Evolutionary conservation across 805 yeast species (phyloP).

Genomic region (Saccharomycopsis sp.): DNA sequence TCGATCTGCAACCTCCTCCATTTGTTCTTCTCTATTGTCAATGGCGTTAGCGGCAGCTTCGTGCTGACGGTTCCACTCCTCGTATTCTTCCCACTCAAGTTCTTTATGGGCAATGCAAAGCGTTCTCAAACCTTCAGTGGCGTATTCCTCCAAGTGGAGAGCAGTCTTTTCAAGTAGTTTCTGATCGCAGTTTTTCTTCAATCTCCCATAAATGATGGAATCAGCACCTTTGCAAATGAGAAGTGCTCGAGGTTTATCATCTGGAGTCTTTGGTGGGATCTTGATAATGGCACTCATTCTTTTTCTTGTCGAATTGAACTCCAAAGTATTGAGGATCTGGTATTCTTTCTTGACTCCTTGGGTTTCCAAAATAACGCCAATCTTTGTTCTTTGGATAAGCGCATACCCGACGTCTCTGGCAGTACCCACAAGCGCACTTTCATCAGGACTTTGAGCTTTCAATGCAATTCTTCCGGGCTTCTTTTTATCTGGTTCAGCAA

Average conservation of each 20-base stretch:
- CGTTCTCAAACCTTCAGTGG: constrained; percentile 78
- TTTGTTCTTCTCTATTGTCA: constrained; percentile 55
- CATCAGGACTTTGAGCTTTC: constrained; percentile 82
- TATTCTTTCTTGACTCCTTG: constrained; percentile 66
- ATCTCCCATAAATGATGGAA: constrained; percentile 63
- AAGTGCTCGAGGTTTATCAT: constrained; percentile 48
- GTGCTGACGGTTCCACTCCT: constrained; percentile 54
- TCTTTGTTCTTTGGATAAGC: constrained; percentile 56
- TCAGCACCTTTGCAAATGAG: constrained; percentile 82
- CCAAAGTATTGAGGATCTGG: constrained; percentile 61
- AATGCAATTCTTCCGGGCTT: constrained; percentile 47
- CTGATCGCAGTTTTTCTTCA: constrained; percentile 39
- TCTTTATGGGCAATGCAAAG: constrained; percentile 70
- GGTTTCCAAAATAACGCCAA: constrained; percentile 55
- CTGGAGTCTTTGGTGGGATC: constrained; percentile 41
- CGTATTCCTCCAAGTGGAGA: constrained; percentile 64
- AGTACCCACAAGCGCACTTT: constrained; percentile 75
- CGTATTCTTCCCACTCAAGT: constrained; percentile 51
- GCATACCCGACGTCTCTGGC: constrained; percentile 72
- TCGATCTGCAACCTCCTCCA: constrained; percentile 68
- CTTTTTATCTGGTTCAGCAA: constrained; percentile 56
- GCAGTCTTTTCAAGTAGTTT: constrained; percentile 54
- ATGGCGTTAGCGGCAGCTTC: constrained; percentile 51
- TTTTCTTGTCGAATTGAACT: constrained; percentile 85
- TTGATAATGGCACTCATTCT: constrained; percentile 84